Conservation (phyloP, 495 filamentous ascomycete genomes). For the Amniculicola lignicola region DNA sequence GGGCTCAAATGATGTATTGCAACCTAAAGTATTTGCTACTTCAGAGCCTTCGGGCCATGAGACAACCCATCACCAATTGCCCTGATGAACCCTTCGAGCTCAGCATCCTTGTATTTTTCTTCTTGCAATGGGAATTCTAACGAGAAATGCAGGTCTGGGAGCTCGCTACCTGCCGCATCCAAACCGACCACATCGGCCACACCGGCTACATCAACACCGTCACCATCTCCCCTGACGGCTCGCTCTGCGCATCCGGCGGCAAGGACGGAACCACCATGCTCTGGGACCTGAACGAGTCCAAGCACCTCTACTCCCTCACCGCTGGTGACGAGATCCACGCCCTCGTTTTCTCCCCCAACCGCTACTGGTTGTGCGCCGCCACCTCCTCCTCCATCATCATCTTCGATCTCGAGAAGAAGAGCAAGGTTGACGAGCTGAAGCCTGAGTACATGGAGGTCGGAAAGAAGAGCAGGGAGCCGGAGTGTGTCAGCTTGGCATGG, state of each 20-base stretch:
- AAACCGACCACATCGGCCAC: constrained; percentile 99
- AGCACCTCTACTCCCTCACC: constrained; percentile 99
- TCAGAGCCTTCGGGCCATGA: constrained; percentile 98
- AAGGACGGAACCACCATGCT: constrained; percentile 99
- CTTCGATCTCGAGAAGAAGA: constrained; percentile 99
- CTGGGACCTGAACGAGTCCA: constrained; percentile 99
- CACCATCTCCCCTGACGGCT: constrained; percentile 99
- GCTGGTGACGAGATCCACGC: constrained; percentile 99
- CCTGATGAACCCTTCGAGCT: too few species aligned
- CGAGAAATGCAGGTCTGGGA: constrained; percentile 79
- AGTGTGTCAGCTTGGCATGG: constrained; percentile 97
- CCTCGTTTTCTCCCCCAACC: constrained; percentile 99
- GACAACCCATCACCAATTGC: constrained; percentile 88
- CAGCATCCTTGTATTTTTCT: too few species aligned
- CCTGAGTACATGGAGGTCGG: constrained; percentile 93
- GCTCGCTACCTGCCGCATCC: constrained; percentile 96
- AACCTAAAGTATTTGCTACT: constrained; percentile 99
- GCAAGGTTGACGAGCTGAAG: constrained; percentile 99
- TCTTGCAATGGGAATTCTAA: constrained; percentile 18
- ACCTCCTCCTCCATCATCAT: constrained; percentile 98
- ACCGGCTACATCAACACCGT: constrained; percentile 99
- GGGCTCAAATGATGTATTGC: constrained; percentile 75
- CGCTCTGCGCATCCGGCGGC: constrained; percentile 97
- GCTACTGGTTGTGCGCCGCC: constrained; percentile 99
- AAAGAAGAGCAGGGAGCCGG: constrained; percentile 98